These are phyloP conservation scores for Speleostelium caveatum DNA, from an alignment of 78 protist species.

Conservation along the genomic window DNA sequence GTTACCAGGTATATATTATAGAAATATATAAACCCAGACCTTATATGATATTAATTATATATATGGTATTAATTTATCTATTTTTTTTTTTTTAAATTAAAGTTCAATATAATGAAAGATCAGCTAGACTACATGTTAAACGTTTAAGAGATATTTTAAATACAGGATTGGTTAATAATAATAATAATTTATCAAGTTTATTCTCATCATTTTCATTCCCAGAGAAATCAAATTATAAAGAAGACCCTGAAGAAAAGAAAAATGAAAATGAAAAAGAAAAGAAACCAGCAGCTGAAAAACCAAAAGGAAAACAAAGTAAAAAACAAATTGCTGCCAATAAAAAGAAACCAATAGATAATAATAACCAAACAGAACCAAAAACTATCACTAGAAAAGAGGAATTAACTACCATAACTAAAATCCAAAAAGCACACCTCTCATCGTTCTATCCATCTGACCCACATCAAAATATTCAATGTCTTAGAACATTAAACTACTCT, in stretches of 20 bases:
- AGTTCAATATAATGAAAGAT: constrained; percentile 57
- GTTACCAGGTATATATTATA: constrained; percentile 32
- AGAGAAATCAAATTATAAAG: constrained; percentile 15
- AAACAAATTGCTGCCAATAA: background rate
- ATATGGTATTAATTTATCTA: background rate
- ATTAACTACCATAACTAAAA: constrained; percentile 6
- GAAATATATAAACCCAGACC: background rate
- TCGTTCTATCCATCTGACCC: constrained; percentile 43
- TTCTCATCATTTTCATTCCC: constrained; percentile 34
- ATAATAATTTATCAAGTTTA: constrained; percentile 11
- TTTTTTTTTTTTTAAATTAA: no score
- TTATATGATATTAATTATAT: constrained; percentile 10
- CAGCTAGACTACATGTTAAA: constrained; percentile 68
- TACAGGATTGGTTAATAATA: constrained; percentile 3
- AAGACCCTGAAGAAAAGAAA: constrained; percentile 2
- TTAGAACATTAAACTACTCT: constrained; percentile 44
- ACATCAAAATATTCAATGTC: constrained; percentile 16
- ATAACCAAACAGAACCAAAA: no score
- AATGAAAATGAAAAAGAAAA: background rate
- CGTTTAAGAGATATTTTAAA: constrained; percentile 53
- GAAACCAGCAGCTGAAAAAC: background rate
- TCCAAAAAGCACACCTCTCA: constrained; percentile 19
- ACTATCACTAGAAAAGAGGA: constrained; percentile 42
- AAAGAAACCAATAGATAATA: background rate
- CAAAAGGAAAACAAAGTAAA: background rate